Evolutionary conservation across 2,329 filamentous ascomycete genomes (phyloP), one percentile per base, ranked within the genome.

Genomic region (Pseudocercospora vitis): DNA sequence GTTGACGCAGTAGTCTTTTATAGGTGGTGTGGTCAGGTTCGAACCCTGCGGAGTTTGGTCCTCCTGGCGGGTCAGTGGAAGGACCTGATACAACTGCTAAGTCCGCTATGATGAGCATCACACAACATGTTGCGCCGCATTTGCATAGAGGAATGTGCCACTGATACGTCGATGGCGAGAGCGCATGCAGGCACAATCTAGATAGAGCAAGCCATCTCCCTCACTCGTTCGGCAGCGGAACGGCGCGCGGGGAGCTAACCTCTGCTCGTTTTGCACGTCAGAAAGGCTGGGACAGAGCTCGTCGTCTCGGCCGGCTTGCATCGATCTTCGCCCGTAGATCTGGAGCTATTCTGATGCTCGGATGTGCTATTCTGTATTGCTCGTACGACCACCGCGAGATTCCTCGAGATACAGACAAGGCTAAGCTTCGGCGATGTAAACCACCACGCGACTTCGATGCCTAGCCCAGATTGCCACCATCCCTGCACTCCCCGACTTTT

Each of bases 211-310:
- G 19, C 37, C 37, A 21, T 40, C 37, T n/a, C 37, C 11, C 21
- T 39, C 18, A 21, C 35, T 39, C 35, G 35, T 39, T 39, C 35
- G 35, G 35, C 2, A 21, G 11, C 37, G 37, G 37, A 16, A 12
- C 37, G 37, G 37, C 37, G 19, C 37, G 37, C 37, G 19, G 37
- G 37, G 12, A 40, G 37, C 37, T 40, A 40, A 40, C 37, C 19
- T 40, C 19, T 40, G 18, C 37, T 40, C 37, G 37, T 14, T 40
- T 40, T n/a, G n/a, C n/a, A n/a, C n/a, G n/a, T n/a, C n/a, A n/a
- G n/a, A 19, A 40, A 19, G 19, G 16, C 37, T 11, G 37, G 21
- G 11, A 12, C n/a, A 40, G 37, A 40, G 16, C 4, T 16, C 11
- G 18, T 19, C 37, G 19, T 40, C 19, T 40, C 37, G 37, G 37